Base-by-base conservation (phyloP, 306 rosid genomes). In the Vicia faba region DNA sequence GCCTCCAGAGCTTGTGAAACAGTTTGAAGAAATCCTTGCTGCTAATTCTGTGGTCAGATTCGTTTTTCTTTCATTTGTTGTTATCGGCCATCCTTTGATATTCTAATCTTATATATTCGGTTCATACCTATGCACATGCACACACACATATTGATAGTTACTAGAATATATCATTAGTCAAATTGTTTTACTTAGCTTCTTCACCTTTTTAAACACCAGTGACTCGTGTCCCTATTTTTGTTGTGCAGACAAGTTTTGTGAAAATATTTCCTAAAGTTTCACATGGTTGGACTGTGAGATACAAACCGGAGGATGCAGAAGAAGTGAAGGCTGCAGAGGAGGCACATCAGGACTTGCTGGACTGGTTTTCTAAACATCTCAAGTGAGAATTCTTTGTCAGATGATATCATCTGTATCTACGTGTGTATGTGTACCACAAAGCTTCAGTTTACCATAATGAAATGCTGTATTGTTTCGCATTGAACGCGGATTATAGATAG, bases 1-100 rank as follows among this genome's bases (percentile, higher is more conserved):
- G 61, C 97, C 93, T 51, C 86, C 89, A 0, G 78, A 78, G 60
- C 89, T 84, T 41, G 6, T 84, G 55, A 84, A 83, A 55, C 79
- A 88, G 80, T 84, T 86, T 72, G 89, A 88, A 63, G 78, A 78
- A 67, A 74, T 63, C 64, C 76, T 91, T 12, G 7, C 57, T 69
- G 77, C 83, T 33, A 84, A 75, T 75, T 11, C 87, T 61, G 89
- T 46, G 91, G 96, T 88, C 45, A 71, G 69, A 75, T 72, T 29
- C 16, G 12, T 28, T 28, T 23, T 20, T 57, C 35, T 11, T 54
- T 56, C 8, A 11, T 38, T 40, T 2, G 18, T 45, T 13, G 46
- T 59, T 19, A 61, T 44, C 9, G 39, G 13, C 20, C 39, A 66
- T 55, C 33, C 5, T 57, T 56, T 51, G 25, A 10, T 54, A 49